These are phyloP conservation scores for Protomyces lactucae-debilis DNA, from an alignment of 1,139 yeast genomes.

Conservation along the genomic window DNA sequence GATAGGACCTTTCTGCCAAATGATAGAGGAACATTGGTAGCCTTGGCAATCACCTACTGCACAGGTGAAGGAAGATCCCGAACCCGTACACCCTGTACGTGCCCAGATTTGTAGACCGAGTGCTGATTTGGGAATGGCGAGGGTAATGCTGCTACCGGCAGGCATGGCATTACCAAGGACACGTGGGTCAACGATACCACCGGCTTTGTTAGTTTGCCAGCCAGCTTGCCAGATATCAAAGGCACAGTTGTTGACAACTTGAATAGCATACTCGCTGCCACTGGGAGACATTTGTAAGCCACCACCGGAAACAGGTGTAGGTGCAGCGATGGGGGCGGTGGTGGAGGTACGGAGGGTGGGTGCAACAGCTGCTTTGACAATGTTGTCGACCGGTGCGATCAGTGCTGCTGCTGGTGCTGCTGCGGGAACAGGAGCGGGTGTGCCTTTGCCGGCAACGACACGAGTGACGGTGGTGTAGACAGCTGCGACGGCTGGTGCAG, in stretches of 20 bases:
- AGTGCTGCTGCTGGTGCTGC: not conserved
- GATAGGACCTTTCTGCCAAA: constrained; percentile 25
- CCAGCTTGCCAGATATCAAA: constrained; percentile 26
- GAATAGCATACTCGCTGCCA: constrained; percentile 14
- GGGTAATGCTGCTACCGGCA: constrained; percentile 10
- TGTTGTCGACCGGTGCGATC: not conserved
- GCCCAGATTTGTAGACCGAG: constrained; percentile 25
- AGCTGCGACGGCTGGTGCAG: not conserved
- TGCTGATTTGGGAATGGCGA: constrained; percentile 18
- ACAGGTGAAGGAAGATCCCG: constrained; percentile 14
- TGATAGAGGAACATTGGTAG: constrained; percentile 18
- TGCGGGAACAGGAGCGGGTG: constrained; percentile 11
- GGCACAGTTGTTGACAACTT: constrained; percentile 23
- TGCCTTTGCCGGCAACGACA: not conserved
- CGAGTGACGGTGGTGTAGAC: not conserved
- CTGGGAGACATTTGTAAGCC: not conserved
- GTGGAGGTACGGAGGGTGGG: not conserved
- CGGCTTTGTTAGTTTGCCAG: constrained; percentile 25
- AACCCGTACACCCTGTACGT: constrained; percentile 21
- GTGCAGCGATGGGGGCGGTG: not conserved
- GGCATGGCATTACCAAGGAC: constrained; percentile 19
- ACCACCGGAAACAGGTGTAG: not conserved
- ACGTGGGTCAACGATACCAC: constrained; percentile 13
- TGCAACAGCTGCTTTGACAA: not conserved
- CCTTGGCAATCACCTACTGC: constrained; percentile 24